A percentile compares a stretch with the other conserved stretches of the same genome.
These are phyloP conservation scores for Debaryomyces nepalensis DNA, from an alignment of 1,139 yeast genomes.

Conservation along the genomic window DNA sequence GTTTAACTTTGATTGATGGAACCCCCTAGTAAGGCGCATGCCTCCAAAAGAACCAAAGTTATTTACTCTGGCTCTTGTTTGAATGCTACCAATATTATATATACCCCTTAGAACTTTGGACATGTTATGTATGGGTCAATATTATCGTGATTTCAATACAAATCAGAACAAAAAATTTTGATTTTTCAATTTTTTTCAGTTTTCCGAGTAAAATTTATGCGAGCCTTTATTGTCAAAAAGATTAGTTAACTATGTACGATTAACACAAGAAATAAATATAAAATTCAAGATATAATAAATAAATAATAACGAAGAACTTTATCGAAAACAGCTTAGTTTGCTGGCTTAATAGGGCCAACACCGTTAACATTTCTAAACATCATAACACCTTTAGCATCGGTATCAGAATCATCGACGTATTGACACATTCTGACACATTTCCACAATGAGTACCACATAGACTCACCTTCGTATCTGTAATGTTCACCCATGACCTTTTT, in stretches of 20 bases:
- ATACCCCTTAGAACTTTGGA: slow-evolving; percentile 18
- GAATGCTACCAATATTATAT: slow-evolving; percentile 9
- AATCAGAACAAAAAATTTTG: slow-evolving; percentile 5
- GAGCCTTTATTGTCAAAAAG: slow-evolving; percentile 1
- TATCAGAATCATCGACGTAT: slow-evolving; percentile 73
- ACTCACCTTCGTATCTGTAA: slow-evolving; percentile 68
- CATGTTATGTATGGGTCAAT: slow-evolving; percentile 12
- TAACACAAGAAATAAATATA: slow-evolving; percentile 6
- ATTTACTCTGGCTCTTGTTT: slow-evolving; percentile 9
- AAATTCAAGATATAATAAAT: slow-evolving; percentile 3
- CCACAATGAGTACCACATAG: slow-evolving; percentile 78
- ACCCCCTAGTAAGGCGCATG: slow-evolving; percentile 9
- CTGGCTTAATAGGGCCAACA: slow-evolving; percentile 36
- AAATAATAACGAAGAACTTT: neutral
- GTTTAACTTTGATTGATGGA: slow-evolving; percentile 18
- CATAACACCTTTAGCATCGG: slow-evolving; percentile 59
- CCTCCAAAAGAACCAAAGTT: slow-evolving; percentile 3
- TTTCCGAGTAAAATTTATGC: slow-evolving; percentile 7
- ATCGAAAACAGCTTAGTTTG: slow-evolving; percentile 22
- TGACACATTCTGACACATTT: slow-evolving; percentile 74
- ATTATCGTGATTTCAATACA: neutral
- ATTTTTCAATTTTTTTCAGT: slow-evolving; percentile 7
- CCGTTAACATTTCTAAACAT: slow-evolving; percentile 78
- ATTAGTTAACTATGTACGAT: slow-evolving; percentile 3
- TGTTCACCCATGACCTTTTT: slow-evolving; percentile 83